A percentile compares a stretch with the other conserved stretches of the same genome.
These are phyloP conservation scores for Bocquillonia castaneifolia DNA, from an alignment of 441 rosid species.

Conservation along the genomic window DNA sequence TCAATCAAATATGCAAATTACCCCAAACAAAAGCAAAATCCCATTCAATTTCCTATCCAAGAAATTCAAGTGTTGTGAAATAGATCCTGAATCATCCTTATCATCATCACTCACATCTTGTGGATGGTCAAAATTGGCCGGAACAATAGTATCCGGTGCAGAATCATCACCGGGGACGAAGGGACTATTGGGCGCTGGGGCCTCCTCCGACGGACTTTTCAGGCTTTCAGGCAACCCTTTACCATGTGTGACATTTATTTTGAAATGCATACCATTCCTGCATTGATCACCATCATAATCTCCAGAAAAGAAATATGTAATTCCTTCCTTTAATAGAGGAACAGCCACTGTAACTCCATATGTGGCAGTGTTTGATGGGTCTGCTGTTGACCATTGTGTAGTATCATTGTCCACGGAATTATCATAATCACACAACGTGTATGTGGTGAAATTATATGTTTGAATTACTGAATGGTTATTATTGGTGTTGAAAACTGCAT, in stretches of 20 bases:
- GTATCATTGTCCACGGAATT: constrained; percentile 50
- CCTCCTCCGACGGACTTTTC: constrained; percentile 41
- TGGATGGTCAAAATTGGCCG: constrained; percentile 65
- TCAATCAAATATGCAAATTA: constrained; percentile 12
- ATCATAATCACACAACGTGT: constrained; percentile 64
- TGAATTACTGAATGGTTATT: constrained; percentile 83
- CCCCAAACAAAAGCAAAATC: constrained; percentile 23
- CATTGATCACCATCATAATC: constrained; percentile 92
- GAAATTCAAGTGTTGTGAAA: constrained; percentile 23
- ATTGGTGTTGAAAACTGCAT: constrained; percentile 81
- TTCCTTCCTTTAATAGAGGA: constrained; percentile 69
- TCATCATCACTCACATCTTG: constrained; percentile 23
- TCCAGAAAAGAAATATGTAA: constrained; percentile 70
- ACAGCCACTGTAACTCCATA: constrained; percentile 51
- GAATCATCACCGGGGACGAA: constrained; percentile 50
- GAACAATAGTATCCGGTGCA: constrained; percentile 72
- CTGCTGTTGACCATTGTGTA: constrained; percentile 54
- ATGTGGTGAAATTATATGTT: constrained; percentile 71
- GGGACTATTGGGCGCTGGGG: constrained; percentile 57
- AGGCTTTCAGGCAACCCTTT: constrained; percentile 62
- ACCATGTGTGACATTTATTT: constrained; percentile 67
- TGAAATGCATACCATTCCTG: constrained; percentile 56
- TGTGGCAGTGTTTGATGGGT: constrained; percentile 71
- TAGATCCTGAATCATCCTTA: constrained; percentile 25
- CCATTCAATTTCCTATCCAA: constrained; percentile 21